Conservation (phyloP, 495 filamentous ascomycete species). For the Tricharina praecox region DNA sequence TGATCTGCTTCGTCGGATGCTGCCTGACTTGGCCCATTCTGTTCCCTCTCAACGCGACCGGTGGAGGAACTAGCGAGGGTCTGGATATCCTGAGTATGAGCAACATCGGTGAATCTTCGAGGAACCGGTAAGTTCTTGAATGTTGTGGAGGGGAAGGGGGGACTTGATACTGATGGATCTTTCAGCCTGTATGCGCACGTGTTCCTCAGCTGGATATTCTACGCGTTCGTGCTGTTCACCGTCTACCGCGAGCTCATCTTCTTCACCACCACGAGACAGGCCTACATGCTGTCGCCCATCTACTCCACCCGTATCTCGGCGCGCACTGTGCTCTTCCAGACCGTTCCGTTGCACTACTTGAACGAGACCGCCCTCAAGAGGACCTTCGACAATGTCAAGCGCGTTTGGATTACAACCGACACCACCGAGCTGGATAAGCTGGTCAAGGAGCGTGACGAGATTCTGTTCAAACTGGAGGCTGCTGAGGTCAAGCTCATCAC, state of each 20-base stretch:
- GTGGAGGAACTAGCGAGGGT: conserved; percentile 45
- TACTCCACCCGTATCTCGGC: conserved; percentile 85
- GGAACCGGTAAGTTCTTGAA: conserved; percentile 35
- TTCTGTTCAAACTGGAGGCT: conserved; percentile 70
- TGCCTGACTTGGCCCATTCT: conserved; percentile 70
- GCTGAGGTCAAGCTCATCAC: conserved; percentile 80
- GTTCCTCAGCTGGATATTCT: conserved; percentile 57
- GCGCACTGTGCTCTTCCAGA: conserved; percentile 79
- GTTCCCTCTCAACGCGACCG: conserved; percentile 75
- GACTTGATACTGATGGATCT: no score
- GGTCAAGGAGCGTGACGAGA: conserved; percentile 68
- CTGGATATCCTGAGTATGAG: conserved; percentile 63
- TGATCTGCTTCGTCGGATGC: conserved; percentile 63
- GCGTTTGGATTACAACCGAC: conserved; percentile 73
- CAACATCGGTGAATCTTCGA: conserved; percentile 38
- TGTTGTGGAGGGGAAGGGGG: no score
- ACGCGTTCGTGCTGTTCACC: conserved; percentile 72
- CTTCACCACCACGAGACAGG: conserved; percentile 91
- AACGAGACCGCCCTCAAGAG: conserved; percentile 53
- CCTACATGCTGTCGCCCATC: conserved; percentile 73
- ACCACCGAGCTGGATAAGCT: conserved; percentile 65
- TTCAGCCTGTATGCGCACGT: conserved; percentile 57
- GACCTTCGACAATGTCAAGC: conserved; percentile 65
- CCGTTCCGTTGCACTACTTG: conserved; percentile 61
- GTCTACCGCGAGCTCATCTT: conserved; percentile 83